Conservation (phyloP, 805 yeast genomes). For the Candida ponderosae region DNA sequence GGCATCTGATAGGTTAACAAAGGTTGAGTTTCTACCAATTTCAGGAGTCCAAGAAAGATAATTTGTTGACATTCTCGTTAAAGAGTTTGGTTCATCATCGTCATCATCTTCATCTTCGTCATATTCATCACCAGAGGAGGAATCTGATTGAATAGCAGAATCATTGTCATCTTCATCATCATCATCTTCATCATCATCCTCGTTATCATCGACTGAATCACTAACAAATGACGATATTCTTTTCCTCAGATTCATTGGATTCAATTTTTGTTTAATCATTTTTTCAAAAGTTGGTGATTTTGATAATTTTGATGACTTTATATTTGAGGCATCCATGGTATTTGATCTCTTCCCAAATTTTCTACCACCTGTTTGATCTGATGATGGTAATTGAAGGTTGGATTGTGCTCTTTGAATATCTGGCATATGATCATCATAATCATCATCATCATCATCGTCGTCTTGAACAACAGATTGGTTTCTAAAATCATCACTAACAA, state of each 20-base stretch:
- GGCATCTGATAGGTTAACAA: conserved; percentile 68
- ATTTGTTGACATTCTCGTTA: conserved; percentile 40
- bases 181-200: neutral
- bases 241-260: conserved; percentile 21
- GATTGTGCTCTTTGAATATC: conserved; percentile 22
- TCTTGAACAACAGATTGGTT: conserved; percentile 10
- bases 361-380: conserved; percentile 26
- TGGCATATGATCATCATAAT: conserved; percentile 16
- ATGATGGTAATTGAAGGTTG: conserved; percentile 25
- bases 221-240: conserved; percentile 18
- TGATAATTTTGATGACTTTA: conserved; percentile 13
- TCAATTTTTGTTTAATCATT: conserved; percentile 26
- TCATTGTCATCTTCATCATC: conserved; percentile 1
- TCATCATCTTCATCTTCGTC: conserved; percentile 23
- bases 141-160: conserved; percentile 7
- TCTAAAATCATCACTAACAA: conserved; percentile 8
- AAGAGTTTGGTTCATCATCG: conserved; percentile 23
- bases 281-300: conserved; percentile 44
- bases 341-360: conserved; percentile 37
- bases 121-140: neutral
- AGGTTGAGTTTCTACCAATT: conserved; percentile 87
- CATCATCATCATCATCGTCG: conserved; percentile 17
- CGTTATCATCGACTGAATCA: conserved; percentile 10
- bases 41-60: conserved; percentile 90
- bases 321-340: conserved; percentile 34